Conservation (phyloP, 2,329 filamentous ascomycete species). For the Trichoderma afroharzianum region DNA sequence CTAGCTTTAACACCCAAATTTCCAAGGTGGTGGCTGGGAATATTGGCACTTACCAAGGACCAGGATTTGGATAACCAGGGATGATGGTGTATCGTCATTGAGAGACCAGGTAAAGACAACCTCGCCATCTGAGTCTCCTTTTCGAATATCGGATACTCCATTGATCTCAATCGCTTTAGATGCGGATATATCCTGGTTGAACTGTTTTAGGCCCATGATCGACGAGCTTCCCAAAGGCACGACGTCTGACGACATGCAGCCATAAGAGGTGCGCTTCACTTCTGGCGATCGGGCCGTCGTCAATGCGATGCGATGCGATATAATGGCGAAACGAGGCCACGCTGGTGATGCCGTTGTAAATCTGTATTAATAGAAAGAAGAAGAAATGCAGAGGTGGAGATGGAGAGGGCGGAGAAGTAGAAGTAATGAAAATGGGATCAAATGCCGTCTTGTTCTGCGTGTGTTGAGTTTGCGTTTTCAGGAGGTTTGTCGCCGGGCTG, state of each 20-base stretch:
- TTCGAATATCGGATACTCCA: conserved; percentile 52
- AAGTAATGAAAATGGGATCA: neutral
- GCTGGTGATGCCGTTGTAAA: neutral
- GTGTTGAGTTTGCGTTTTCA: neutral
- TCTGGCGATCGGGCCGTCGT: neutral
- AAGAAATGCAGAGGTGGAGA: neutral
- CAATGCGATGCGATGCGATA: neutral
- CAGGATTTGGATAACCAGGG: conserved; percentile 38
- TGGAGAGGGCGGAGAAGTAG: neutral
- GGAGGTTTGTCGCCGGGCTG: neutral
- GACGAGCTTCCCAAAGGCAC: neutral
- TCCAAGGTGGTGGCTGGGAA: too few species aligned
- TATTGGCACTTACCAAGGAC: conserved; percentile 29
- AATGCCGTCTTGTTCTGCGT: neutral
- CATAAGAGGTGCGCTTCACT: neutral
- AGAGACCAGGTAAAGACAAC: conserved; percentile 57
- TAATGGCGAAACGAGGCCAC: neutral
- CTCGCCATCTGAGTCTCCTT: conserved; percentile 69
- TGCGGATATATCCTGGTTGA: conserved; percentile 54
- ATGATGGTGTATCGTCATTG: conserved; percentile 22
- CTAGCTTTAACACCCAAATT: neutral
- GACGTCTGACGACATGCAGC: neutral
- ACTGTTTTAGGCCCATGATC: conserved; percentile 63
- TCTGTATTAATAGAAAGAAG: neutral
- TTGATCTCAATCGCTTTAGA: conserved; percentile 38